Base-by-base conservation (phyloP, 2,329 filamentous ascomycete species). In the Apiospora kogelbergensis region DNA sequence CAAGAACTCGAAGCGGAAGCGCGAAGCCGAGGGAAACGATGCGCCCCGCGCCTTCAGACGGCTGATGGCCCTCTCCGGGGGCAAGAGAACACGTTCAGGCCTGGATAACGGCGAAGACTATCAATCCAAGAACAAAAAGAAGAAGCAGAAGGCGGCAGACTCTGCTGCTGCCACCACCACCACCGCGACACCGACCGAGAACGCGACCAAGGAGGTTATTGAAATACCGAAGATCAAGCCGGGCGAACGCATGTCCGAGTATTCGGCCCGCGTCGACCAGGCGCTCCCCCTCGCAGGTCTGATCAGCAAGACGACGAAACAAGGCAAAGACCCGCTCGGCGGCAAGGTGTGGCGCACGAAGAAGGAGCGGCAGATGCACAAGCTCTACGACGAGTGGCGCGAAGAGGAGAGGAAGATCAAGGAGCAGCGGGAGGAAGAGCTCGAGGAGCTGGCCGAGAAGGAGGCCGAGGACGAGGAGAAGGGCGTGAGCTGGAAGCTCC, bases 21-120 rank as follows among this genome's bases (percentile, higher is more conserved):
- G 81, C 70, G 79, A 78, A 42, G 75, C 72, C 60, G 74, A 79
- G 66, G 80, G 78, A 40, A 84, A 97, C 78, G 96, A 98, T 81
- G 95, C 93, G 1, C 96, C 96, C 0, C 92, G 93, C 73, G 93
- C 92, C 1, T 99, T 99, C 80, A 89, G 89, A 71, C 90, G 94
- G 15, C 82, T 98, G 71, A 96, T 98, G 92, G 89, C 92, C 42
- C 88, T 90, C 73, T 88, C 91, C 48, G 80, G 84, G 20, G 85
- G 88, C n/a, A 90, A 89, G 76, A 87, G 85, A 70, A 79, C 86
- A 11, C 85, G 86, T 6, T 88, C 86, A 11, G 90, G 91, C 7
- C 83, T 97, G 10, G 91, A 97, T 77, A 88, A 96, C 72, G 93
- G 93, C n/a, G 76, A 57, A 20, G 41, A 41, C 15, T 46, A 46